Evolutionary conservation across 2,329 filamentous ascomycete genomes (phyloP).

Genomic region (Domatiomyces catenatus): DNA sequence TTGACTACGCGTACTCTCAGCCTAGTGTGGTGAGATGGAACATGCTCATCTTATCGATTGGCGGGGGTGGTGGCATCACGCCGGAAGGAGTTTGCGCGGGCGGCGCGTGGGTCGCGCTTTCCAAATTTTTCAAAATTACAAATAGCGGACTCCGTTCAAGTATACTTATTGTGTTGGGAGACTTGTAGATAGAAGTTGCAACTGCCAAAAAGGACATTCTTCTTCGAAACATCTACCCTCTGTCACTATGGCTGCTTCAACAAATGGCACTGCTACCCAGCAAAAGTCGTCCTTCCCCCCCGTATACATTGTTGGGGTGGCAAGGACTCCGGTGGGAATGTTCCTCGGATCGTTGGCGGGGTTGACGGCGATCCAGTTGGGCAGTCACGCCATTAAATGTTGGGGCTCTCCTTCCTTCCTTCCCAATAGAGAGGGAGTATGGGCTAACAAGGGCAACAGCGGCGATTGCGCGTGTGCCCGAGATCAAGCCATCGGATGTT

Average conservation of each 20-base stretch:
- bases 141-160: background rate
- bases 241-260: conserved; percentile 6
- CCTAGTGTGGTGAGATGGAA: no score
- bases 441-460: conserved; percentile 24
- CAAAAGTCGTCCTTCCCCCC: conserved; percentile 46
- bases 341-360: conserved; percentile 92
- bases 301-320: conserved; percentile 90
- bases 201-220: background rate
- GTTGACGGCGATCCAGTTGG: conserved; percentile 71
- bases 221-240: background rate
- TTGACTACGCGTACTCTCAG: no score
- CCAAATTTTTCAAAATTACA: background rate
- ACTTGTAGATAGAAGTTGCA: background rate
- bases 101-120: background rate
- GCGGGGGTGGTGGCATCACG: background rate
- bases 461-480: conserved; percentile 70
- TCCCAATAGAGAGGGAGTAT: background rate
- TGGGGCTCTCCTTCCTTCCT: conserved; percentile 18
- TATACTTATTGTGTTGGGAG: no score
- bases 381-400: conserved; percentile 87
- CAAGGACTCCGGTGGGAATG: conserved; percentile 78
- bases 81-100: background rate
- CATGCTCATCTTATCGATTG: background rate
- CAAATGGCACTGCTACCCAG: conserved; percentile 12
- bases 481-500: conserved; percentile 75